These are phyloP conservation scores for Ophiocordyceps unilateralis DNA, from an alignment of 2,329 filamentous ascomycete species.

Conservation along the genomic window DNA sequence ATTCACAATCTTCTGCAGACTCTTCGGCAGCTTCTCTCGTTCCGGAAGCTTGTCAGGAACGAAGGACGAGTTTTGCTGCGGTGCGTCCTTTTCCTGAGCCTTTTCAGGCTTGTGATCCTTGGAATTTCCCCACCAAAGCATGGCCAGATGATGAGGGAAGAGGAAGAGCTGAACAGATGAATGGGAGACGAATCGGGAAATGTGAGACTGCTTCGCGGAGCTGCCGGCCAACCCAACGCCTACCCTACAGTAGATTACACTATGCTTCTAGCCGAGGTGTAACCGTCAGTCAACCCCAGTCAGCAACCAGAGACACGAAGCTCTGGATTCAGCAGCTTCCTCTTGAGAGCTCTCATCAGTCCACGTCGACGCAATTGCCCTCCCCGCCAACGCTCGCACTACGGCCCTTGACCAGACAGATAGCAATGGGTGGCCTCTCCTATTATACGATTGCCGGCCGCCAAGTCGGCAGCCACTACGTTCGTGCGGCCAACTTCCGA, in stretches of 20 bases:
- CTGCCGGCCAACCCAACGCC: too few relatives aligned
- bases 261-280: not conserved
- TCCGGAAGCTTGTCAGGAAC: constrained; percentile 29
- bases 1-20: constrained; percentile 41
- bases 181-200: too few relatives aligned
- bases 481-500: constrained; percentile 15
- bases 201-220: too few relatives aligned
- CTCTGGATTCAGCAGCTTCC: too few relatives aligned
- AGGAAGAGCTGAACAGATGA: not conserved
- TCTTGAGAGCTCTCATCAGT: not conserved
- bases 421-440: constrained; percentile 19
- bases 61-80: constrained; percentile 14
- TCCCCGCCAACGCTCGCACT: constrained; percentile 1
- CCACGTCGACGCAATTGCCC: constrained; percentile 10
- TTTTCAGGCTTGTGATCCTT: constrained; percentile 15
- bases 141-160: constrained; percentile 3
- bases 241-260: not conserved
- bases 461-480: constrained; percentile 44
- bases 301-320: not conserved
- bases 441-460: constrained; percentile 39
- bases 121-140: constrained; percentile 27
- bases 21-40: constrained; percentile 32
- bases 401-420: not conserved
- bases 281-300: not conserved
- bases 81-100: constrained; percentile 8